Conservation (phyloP, 2,329 filamentous ascomycete genomes). For the Nemania diffusa region DNA sequence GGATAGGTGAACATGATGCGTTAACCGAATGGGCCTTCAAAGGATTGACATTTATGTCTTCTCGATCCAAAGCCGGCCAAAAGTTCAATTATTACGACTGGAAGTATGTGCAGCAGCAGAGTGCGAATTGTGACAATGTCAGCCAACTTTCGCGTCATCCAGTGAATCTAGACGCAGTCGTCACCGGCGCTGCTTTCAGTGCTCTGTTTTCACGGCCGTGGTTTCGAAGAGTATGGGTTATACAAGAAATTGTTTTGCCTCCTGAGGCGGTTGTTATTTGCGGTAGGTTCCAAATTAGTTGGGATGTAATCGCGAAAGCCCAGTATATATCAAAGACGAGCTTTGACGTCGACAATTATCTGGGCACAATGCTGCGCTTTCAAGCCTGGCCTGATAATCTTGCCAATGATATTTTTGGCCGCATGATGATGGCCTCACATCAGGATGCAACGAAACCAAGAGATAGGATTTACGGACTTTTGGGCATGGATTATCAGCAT, state of each 20-base stretch:
- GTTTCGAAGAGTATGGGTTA: constrained; percentile 32
- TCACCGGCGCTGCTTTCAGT: constrained; percentile 16
- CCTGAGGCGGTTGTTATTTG: constrained; percentile 26
- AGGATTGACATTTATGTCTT: constrained; percentile 26
- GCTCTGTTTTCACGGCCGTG: constrained; percentile 32
- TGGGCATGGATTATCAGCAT: constrained; percentile 19
- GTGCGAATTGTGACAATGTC: too few relatives aligned
- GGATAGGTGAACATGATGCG: constrained; percentile 30
- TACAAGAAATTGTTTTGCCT: constrained; percentile 30
- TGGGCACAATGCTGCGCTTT: constrained; percentile 23
- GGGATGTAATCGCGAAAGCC: constrained; percentile 25
- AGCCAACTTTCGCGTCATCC: not conserved
- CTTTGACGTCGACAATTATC: constrained; percentile 25
- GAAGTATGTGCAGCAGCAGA: constrained; percentile 10
- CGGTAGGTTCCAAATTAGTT: constrained; percentile 26
- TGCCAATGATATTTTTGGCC: constrained; percentile 21
- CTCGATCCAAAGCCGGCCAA: constrained; percentile 15
- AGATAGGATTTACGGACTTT: constrained; percentile 36
- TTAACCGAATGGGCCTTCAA: constrained; percentile 27
- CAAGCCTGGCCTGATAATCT: constrained; percentile 23
- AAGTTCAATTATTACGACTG: constrained; percentile 28
- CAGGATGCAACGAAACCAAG: constrained; percentile 26
- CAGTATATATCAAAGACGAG: constrained; percentile 6
- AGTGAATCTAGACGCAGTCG: not conserved
- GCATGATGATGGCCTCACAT: constrained; percentile 28